Percentiles rank a stretch among this genome's conserved stretches.
Conservation (phyloP, 768 basidiomycete genomes). For the Suillus paluster region DNA sequence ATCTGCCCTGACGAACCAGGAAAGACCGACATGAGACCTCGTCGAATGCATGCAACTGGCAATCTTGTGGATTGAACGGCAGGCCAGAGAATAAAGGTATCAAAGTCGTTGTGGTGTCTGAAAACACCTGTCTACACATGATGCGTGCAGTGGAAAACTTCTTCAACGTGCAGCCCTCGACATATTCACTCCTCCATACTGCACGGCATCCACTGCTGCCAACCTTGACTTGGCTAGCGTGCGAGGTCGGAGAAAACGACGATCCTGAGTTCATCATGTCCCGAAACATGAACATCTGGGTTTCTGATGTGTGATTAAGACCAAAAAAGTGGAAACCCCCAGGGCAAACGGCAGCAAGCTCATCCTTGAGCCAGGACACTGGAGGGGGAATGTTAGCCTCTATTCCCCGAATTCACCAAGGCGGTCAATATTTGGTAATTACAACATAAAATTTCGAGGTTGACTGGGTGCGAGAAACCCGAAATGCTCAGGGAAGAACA, state of each 20-base stretch:
- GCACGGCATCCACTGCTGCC: slow-evolving; percentile 48
- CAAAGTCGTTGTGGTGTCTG: slow-evolving; percentile 39
- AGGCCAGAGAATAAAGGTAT: slow-evolving; percentile 52
- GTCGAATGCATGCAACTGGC: slow-evolving; percentile 55
- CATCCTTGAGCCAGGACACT: not conserved
- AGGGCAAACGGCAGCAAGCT: not conserved
- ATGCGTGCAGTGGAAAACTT: slow-evolving; percentile 48
- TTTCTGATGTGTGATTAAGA: not conserved
- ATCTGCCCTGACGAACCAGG: slow-evolving; percentile 58
- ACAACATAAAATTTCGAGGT: not conserved
- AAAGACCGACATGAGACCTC: slow-evolving; percentile 56
- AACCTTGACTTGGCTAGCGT: slow-evolving; percentile 20
- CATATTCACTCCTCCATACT: slow-evolving; percentile 53
- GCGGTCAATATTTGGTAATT: not conserved
- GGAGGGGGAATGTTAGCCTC: not conserved
- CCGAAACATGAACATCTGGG: not conserved
- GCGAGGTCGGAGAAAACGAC: not conserved
- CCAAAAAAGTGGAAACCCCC: not conserved
- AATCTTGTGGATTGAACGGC: slow-evolving; percentile 53
- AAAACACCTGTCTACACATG: slow-evolving; percentile 18
- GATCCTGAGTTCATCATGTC: not conserved
- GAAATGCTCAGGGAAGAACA: not conserved
- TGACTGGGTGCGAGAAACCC: not conserved
- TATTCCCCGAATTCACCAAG: not conserved
- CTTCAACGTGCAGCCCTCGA: slow-evolving; percentile 51